Evolutionary conservation across 257 asterid species (phyloP), one percentile per base, ranked within the genome.

Genomic region (Striga asiatica): DNA sequence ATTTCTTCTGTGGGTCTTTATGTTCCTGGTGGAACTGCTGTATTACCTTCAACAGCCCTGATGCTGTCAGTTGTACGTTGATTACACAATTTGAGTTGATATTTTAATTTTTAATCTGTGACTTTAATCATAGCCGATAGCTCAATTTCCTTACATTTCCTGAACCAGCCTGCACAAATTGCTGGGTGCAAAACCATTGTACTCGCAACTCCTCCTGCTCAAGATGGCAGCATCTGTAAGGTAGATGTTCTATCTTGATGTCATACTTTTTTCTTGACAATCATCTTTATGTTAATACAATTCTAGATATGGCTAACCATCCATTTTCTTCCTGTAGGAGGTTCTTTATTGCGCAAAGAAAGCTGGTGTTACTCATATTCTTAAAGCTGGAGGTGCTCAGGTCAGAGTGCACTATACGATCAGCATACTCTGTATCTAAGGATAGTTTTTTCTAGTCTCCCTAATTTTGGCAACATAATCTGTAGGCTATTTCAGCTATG

Each of bases 311-410:
- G 59, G 67, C 35, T 62, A 32, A 51, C 65, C 35, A 46, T 46
- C 50, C 64, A 53, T 47, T 68, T 27, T 37, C 37, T 54, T 45
- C 60, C 58, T 65, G 22, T 59, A 91, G 98, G 98, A 91, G 65
- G 98, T 91, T 45, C 82, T 91, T 55, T 87, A 91, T 72, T 91
- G 96, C 73, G 96, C 98, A 24, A 91, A 91, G 76, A 87, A 91
- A 77, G 91, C 98, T 60, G 96, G 98, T 49, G 98, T 87, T 14
- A 91, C 98, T 41, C 98, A 91, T 72, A 84, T 91, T 70, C 95
- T 91, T 57, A 91, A 84, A 84, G 98, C 95, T 60, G 98, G 98
- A 68, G 98, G 98, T 21, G 98, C 98, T 71, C 98, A 91, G 95
- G 98, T 87, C 39, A 45, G 77, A 42, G 27, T 37, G 39, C 54